phyloP scores from a whole-genome alignment of 2,329 filamentous ascomycete genomes.

The Ophiognomonia clavigignenti-juglandacearum region DNA sequence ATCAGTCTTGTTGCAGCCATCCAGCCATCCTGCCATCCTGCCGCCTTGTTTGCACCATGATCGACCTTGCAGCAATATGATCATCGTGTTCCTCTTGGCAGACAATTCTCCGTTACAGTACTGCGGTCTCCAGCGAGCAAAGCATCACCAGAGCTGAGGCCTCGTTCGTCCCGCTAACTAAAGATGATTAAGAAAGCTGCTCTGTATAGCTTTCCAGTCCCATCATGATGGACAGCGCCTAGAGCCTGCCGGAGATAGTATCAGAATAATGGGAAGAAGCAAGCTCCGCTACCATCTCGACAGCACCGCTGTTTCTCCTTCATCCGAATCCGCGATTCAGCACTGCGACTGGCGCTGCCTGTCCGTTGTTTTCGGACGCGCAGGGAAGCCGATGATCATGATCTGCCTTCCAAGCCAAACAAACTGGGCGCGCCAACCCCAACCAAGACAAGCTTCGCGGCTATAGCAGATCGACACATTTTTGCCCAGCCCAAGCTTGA shows the following conservation, averaged over 20 bases:
- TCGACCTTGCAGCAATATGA: neutral
- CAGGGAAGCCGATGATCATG: too few relatives aligned
- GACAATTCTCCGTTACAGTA: too few relatives aligned
- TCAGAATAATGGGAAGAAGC: neutral
- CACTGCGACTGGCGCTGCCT: constrained; percentile 6
- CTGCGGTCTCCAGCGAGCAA: too few relatives aligned
- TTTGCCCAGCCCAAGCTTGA: constrained; percentile 1
- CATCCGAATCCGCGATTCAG: constrained; percentile 1
- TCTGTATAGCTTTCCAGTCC: too few relatives aligned
- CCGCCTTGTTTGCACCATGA: constrained; percentile 7
- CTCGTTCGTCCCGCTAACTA: too few relatives aligned
- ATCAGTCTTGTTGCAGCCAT: too few relatives aligned
- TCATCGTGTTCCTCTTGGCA: neutral
- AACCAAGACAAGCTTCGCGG: constrained; percentile 1
- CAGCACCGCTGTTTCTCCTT: constrained; percentile 7
- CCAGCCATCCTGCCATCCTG: too few relatives aligned
- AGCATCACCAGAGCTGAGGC: too few relatives aligned
- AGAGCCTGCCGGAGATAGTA: neutral
- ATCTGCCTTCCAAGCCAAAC: neutral
- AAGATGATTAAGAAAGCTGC: too few relatives aligned
- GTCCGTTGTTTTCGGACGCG: neutral
- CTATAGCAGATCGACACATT: constrained; percentile 8
- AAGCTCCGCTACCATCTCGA: neutral
- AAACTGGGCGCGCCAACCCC: neutral
- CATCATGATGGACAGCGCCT: neutral